phyloP scores from a whole-genome alignment of 345 rosid species.

The Salix arbutifolia region DNA sequence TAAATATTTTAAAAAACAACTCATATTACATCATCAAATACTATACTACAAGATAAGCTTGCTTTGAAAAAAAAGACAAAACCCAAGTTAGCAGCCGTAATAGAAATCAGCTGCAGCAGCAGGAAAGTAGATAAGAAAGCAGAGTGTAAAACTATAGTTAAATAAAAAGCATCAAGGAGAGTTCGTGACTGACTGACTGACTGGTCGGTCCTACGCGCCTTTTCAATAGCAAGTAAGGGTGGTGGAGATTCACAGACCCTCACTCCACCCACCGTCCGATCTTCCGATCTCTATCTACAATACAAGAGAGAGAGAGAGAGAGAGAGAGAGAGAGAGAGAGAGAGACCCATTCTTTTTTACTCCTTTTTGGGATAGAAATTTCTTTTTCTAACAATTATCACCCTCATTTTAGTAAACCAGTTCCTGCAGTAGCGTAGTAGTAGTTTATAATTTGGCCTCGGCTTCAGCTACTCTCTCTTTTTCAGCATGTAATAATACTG shows the following conservation, averaged over 20 bases:
- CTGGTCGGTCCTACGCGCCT: not conserved
- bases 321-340: too few species aligned
- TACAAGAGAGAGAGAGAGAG: not conserved
- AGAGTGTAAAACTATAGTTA: not conserved
- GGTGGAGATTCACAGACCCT: constrained; percentile 1
- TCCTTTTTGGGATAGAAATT: not conserved
- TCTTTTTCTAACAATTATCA: not conserved
- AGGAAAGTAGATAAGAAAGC: not conserved
- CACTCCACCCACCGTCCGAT: not conserved
- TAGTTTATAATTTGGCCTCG: not conserved
- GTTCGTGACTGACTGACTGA: not conserved
- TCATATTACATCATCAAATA: too few species aligned
- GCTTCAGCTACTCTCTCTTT: not conserved
- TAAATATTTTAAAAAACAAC: too few species aligned
- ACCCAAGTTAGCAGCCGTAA: not conserved
- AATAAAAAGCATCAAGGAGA: not conserved
- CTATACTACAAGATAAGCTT: not conserved
- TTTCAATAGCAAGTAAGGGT: not conserved
- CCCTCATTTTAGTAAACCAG: not conserved
- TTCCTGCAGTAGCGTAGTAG: not conserved
- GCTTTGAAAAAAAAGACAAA: not conserved
- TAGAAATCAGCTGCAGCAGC: not conserved
- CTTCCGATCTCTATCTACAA: not conserved
- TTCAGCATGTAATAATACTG: not conserved
- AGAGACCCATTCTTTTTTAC: not conserved